Evolutionary conservation across 2,329 filamentous ascomycete species (phyloP), one percentile per base, ranked within the genome.

Genomic region (Lomentospora prolificans): DNA sequence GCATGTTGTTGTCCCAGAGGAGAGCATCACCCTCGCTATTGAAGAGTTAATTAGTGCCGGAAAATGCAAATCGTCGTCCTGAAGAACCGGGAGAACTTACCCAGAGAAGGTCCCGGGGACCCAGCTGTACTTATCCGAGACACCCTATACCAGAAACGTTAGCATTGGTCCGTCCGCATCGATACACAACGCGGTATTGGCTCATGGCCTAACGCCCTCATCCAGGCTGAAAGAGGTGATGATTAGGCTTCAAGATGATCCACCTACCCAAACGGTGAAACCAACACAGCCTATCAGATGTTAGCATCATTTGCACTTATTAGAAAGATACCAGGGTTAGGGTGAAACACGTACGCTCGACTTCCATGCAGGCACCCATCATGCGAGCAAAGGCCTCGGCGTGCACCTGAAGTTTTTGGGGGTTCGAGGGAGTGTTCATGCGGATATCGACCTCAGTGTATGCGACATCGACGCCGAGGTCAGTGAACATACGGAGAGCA

Each of bases 401-500:
- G 62, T 79, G 75, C 51, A 69, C 68, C 5, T 66, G 61, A 28
- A 72, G 65, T 59, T 70, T 69, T 19, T 67, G 62, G 3, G 63
- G 60, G 4, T 65, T 70, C 3, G 68, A 64, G 0, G 75, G 74
- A 4, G 75, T 65, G 24, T 63, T 64, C 50, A 72, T 68, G 27
- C 76, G 66, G 41, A 80, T 73, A 60, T 80, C 78, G 7, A 80
- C 64, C 64, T 81, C 78, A 4, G 78, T 80, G 50, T 79, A 67
- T 3, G 75, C 77, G 2, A 78, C 73, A 19, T 80, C 75, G 3
- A 78, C 64, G 0, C 69, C 72, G 1, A 74, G 65, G 3, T 65
- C 65, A 1, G 67, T 68, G 64, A 75, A 79, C 3, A 67, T 61
- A 24, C 65, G 61, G 51, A 78, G 71, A 19, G 72, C 71, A 2